Conservation (phyloP, 148 eudicot species). For the Vaccinium darrowii region DNA sequence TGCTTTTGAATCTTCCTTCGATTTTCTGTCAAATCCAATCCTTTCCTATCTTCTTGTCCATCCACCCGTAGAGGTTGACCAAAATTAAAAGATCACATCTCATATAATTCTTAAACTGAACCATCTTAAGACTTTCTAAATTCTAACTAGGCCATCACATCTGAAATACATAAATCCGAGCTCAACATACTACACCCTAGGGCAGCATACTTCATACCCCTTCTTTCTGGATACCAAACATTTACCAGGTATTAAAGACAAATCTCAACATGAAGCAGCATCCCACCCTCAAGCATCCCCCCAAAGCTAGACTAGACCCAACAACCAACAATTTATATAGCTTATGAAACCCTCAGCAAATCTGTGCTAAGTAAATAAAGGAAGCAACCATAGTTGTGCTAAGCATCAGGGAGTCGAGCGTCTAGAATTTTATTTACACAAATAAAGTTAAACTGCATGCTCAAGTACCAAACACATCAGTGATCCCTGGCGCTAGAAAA, state of each 20-base stretch:
- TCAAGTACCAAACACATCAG: not conserved
- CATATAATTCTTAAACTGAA: not conserved
- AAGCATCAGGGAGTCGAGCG: not conserved
- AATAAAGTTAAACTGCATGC: not conserved
- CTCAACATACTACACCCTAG: not conserved
- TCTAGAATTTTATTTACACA: constrained; percentile 1
- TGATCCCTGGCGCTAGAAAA: not conserved
- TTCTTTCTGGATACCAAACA: not conserved
- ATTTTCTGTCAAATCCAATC: not conserved
- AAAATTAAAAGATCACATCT: not conserved
- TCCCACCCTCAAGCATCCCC: constrained; percentile 1
- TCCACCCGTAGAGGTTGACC: not conserved
- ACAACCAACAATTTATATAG: not conserved
- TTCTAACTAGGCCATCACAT: not conserved
- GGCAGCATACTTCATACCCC: not conserved
- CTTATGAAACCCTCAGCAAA: not conserved
- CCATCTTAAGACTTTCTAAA: not conserved
- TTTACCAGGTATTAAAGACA: not conserved
- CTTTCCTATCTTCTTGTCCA: not conserved
- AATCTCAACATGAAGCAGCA: not conserved
- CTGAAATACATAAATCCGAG: not conserved
- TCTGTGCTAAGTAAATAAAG: too few species aligned
- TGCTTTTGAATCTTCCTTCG: not conserved
- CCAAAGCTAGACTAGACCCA: too few species aligned
- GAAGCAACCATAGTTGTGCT: not conserved